Base-by-base conservation (phyloP, 768 basidiomycete species). In the Termitomyces sp. region DNA sequence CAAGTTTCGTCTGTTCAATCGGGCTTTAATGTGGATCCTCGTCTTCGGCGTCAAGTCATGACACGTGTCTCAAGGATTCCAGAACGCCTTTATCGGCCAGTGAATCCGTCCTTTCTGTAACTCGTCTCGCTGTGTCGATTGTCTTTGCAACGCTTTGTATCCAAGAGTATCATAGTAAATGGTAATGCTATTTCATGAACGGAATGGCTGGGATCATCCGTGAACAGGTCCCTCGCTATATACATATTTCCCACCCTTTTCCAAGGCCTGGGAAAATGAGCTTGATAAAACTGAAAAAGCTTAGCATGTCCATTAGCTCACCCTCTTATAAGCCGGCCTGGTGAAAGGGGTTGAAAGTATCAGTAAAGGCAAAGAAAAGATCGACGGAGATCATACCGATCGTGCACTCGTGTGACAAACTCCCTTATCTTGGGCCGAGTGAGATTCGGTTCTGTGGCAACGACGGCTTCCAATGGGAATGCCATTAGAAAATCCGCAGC, bases 11-110 rank as follows among this genome's bases (percentile, higher is more conserved):
- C 53, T 45, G 28, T 8, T 16, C 16, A 34, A 4, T 22, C 46
- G n/a, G 60, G 22, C n/a, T 24, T 36, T 47, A 36, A 28, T 13
- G 20, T n/a, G 22, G 39, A 60, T 50, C 36, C 42, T 54, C 59
- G 46, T 39, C 50, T 51, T 34, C 60, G 28, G 22, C 34, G 55
- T 12, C 59, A 24, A 18, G 26, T 51, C 12, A 39, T 37, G 47
- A 26, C 64, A 58, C 73, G 75, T 46, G 63, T 73, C 50, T 81
- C 80, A 41, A 75, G 79, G 13, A 80, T 81, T 59, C 79, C 80
- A 16, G 79, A 81, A 55, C 69, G 78, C 62, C 71, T 81, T 36
- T 79, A 72, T 65, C 69, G 61, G 18, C 56, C 63, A 13, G 34
- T 66, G 36, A n/a, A n/a, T n/a, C 52, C 46, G 31, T 55, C 26